Conservation (phyloP, 371 early-diverging fungal genomes). For the Dinochytrium kinnereticum region DNA sequence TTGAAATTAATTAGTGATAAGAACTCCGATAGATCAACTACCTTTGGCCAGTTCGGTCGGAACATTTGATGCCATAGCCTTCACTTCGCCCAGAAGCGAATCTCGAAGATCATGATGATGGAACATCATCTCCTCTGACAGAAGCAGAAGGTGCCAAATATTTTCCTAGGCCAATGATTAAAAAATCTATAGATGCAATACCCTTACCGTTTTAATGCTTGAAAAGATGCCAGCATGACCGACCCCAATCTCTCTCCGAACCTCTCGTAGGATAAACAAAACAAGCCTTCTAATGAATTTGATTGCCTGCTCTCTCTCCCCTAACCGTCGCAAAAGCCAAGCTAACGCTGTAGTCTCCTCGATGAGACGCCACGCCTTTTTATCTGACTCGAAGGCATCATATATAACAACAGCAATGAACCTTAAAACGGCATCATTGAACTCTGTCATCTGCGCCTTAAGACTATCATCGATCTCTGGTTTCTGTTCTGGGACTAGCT, state of each 20-base stretch:
- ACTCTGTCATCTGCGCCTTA: background rate
- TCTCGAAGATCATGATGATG: conserved; percentile 42
- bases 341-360: conserved; percentile 43
- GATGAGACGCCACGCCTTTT: conserved; percentile 36
- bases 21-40: background rate
- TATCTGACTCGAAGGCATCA: conserved; percentile 46
- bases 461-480: background rate
- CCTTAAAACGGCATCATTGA: conserved; percentile 18
- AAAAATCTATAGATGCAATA: background rate
- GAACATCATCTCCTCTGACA: conserved; percentile 51
- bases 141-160: conserved; percentile 36
- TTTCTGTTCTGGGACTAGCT: background rate
- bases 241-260: conserved; percentile 33
- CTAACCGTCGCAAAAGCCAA: conserved; percentile 26
- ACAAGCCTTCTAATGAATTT: conserved; percentile 39
- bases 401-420: conserved; percentile 29
- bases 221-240: conserved; percentile 39
- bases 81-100: conserved; percentile 32
- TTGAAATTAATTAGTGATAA: background rate
- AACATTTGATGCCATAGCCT: conserved; percentile 6
- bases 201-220: conserved; percentile 36
- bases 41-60: conserved; percentile 6
- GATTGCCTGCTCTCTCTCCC: conserved; percentile 21
- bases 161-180: conserved; percentile 43
- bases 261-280: conserved; percentile 21